A percentile compares a stretch with the other conserved stretches of the same genome.
phyloP scores from a whole-genome alignment of 345 rosid species.

The Syzygium grande region DNA sequence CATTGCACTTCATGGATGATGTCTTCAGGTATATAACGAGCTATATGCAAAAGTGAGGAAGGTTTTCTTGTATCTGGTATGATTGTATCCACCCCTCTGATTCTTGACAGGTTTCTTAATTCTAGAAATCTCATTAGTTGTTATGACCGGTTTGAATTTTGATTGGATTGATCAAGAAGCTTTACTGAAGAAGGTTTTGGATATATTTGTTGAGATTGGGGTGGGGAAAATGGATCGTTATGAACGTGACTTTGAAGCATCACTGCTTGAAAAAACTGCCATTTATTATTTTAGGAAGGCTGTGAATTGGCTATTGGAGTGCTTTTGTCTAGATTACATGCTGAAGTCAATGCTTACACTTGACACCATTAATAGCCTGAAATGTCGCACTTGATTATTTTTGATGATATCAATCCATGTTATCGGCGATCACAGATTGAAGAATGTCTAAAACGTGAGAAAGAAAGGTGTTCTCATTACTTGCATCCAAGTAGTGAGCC shows the following conservation, averaged over 20 bases:
- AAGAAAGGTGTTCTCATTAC: conserved; percentile 79
- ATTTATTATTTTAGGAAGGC: conserved; percentile 58
- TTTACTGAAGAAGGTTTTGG: conserved; percentile 46
- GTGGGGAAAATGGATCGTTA: conserved; percentile 38
- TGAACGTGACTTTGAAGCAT: conserved; percentile 47
- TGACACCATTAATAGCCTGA: too few species aligned
- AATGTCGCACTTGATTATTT: not conserved
- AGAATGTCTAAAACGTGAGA: conserved; percentile 86
- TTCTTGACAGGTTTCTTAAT: too few species aligned
- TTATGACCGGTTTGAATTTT: not conserved
- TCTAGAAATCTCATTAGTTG: not conserved
- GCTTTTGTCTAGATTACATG: conserved; percentile 55
- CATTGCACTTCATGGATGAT: not conserved
- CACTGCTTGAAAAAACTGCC: conserved; percentile 42
- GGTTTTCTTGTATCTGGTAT: conserved; percentile 15
- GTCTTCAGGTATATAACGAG: conserved; percentile 16
- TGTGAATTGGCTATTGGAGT: conserved; percentile 44
- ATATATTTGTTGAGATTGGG: conserved; percentile 51
- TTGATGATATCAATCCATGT: not conserved
- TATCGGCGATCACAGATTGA: conserved; percentile 49
- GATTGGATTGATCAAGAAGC: conserved; percentile 49
- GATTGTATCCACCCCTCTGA: not conserved
- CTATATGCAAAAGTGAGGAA: conserved; percentile 24
- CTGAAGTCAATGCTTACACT: conserved; percentile 15
- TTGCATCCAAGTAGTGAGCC: conserved; percentile 79